Base-by-base conservation (phyloP, 225 moss, liverwort and hornwort species). In the Physcomitrellopsis africana region DNA sequence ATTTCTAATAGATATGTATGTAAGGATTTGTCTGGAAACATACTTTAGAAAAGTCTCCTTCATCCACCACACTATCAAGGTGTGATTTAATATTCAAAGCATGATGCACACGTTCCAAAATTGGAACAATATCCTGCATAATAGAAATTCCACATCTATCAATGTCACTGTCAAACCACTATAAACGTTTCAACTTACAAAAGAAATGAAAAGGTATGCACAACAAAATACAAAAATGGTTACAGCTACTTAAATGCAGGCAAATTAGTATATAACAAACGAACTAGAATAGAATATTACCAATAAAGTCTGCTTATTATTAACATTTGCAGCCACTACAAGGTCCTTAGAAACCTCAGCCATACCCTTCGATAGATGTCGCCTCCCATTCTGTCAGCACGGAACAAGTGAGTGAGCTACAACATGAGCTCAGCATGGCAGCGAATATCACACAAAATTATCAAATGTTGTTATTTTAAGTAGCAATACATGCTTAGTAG, bases 281-380 rank as follows among this genome's bases (percentile, higher is more conserved):
- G 47, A 27, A 49, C 8, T 69, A 65, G 26, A 37, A 70, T 74
- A 69, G 17, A 58, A 71, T 69, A 77, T 77, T 89, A 97, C 97
- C 95, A 99, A 84, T 73, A 95, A 76, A 77, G 92, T 79, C 70
- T 95, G 93, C 79, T 95, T 99, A 63, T 92, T 95, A 67, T 82
- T 89, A 41, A 99, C 99, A 82, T 99, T 99, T 63, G 86, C 92
- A 72, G 99, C 95, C 74, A 99, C 95, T 63, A 93, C 85, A 82
- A 99, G 95, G 68, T 95, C 93, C 69, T 81, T 92, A 12, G 90
- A 93, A 71, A 99, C 97, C 72, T 99, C 97, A 76, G 83, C 80
- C 76, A 89, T 87, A 51, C 95, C 95, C 86, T 84, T 89, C 42
- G 92, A 90, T 53, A 99, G 80, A 80, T 90, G 86, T 76, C 97